Conservation (phyloP, 108 stramenopile genomes). For the Skeletonema marinoi region DNA sequence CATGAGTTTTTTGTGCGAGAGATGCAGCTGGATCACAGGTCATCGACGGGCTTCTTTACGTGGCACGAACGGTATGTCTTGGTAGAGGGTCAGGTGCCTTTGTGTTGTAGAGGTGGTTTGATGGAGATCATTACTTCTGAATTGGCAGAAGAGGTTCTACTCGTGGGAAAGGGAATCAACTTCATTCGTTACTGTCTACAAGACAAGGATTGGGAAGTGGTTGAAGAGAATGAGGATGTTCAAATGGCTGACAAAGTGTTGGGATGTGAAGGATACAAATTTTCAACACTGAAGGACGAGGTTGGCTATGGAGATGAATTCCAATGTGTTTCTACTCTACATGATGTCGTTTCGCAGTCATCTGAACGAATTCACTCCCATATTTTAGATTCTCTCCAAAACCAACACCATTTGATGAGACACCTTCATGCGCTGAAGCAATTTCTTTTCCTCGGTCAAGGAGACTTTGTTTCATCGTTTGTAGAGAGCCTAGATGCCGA, state of each 20-base stretch:
- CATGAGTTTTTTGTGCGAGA: constrained; percentile 84
- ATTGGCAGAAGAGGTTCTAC: constrained; percentile 77
- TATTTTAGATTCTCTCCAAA: constrained; percentile 70
- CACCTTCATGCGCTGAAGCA: constrained; percentile 94
- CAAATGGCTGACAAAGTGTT: constrained; percentile 19
- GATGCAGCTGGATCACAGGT: constrained; percentile 22
- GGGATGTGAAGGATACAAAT: constrained; percentile 6
- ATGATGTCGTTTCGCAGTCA: constrained; percentile 56
- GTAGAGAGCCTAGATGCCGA: constrained; percentile 83
- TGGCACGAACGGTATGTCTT: constrained; percentile 89
- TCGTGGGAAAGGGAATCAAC: constrained; percentile 95
- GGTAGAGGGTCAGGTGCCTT: constrained; percentile 65
- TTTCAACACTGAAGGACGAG: constrained; percentile 29
- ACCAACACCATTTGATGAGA: constrained; percentile 74
- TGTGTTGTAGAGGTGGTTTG: constrained; percentile 33
- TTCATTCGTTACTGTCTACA: constrained; percentile 88
- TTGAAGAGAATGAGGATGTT: constrained; percentile 23
- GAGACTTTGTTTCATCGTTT: constrained; percentile 92
- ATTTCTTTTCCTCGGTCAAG: constrained; percentile 95
- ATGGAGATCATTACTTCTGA: constrained; percentile 69
- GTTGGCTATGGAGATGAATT: constrained; percentile 28
- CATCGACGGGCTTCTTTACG: constrained; percentile 43
- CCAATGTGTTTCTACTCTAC: constrained; percentile 42
- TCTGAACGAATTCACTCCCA: constrained; percentile 68
- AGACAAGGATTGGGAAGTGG: constrained; percentile 74